Evolutionary conservation across 2,329 filamentous ascomycete genomes (phyloP).

Genomic region (Fusarium sp.): DNA sequence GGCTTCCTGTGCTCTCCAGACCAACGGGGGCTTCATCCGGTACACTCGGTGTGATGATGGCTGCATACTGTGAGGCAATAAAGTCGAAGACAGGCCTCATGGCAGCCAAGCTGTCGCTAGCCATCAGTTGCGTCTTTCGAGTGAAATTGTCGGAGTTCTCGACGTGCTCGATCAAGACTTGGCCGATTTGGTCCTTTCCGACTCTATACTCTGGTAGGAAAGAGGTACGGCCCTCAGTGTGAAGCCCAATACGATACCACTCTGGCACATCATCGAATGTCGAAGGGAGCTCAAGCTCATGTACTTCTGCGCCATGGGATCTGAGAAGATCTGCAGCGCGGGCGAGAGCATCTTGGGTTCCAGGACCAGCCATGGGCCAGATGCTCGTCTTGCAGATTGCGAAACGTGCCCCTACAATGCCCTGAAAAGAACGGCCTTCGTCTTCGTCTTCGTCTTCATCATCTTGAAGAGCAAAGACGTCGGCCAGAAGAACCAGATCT

Average conservation of each 20-base stretch:
- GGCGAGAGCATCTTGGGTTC: slow-evolving; percentile 56
- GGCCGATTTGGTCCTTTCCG: slow-evolving; percentile 59
- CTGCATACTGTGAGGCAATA: slow-evolving; percentile 63
- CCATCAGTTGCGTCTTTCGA: slow-evolving; percentile 61
- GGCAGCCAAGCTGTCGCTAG: slow-evolving; percentile 63
- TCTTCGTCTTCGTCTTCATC: slow-evolving; percentile 49
- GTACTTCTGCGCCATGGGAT: slow-evolving; percentile 63
- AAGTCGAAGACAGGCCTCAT: slow-evolving; percentile 66
- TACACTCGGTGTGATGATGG: slow-evolving; percentile 68
- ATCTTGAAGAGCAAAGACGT: slow-evolving; percentile 65
- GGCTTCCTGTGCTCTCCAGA: slow-evolving; percentile 63
- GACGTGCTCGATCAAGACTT: slow-evolving; percentile 61
- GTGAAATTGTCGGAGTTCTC: slow-evolving; percentile 59
- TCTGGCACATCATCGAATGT: slow-evolving; percentile 60
- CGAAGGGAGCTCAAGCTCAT: slow-evolving; percentile 64
- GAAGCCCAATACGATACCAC: slow-evolving; percentile 65
- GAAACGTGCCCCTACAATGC: slow-evolving; percentile 63
- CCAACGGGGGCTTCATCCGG: slow-evolving; percentile 70
- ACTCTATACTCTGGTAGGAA: slow-evolving; percentile 66
- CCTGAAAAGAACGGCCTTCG: slow-evolving; percentile 51
- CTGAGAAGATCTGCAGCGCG: slow-evolving; percentile 54
- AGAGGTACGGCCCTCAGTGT: slow-evolving; percentile 62
- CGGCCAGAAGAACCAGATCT: slow-evolving; percentile 67
- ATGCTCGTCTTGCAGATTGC: slow-evolving; percentile 65
- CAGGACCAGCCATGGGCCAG: slow-evolving; percentile 61